These are phyloP conservation scores for Mycena rosella DNA, from an alignment of 768 basidiomycete species.

Conservation along the genomic window DNA sequence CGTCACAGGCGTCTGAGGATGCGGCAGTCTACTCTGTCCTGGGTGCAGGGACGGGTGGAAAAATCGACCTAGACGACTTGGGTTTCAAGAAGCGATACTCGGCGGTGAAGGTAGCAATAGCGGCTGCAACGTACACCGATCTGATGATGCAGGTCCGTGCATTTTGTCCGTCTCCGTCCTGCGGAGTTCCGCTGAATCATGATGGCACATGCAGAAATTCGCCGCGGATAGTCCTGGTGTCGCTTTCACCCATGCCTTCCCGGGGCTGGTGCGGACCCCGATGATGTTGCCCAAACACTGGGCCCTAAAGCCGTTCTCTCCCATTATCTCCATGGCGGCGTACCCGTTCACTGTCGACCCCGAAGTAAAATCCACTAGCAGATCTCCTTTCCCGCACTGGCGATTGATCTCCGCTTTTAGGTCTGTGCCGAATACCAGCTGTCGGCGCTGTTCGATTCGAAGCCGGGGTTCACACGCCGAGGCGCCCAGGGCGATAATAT, in stretches of 20 bases:
- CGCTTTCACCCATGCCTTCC: slow-evolving; percentile 52
- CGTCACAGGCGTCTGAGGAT: slow-evolving; percentile 50
- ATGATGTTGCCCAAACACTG: slow-evolving; percentile 34
- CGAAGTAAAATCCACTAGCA: slow-evolving; percentile 16
- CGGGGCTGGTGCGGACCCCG: slow-evolving; percentile 53
- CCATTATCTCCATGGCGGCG: slow-evolving; percentile 26
- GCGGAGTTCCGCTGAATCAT: background rate
- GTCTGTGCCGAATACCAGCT: slow-evolving; percentile 36
- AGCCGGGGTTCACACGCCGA: slow-evolving; percentile 33
- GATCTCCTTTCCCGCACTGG: background rate
- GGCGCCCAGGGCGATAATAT: slow-evolving; percentile 40
- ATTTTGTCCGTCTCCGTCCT: background rate
- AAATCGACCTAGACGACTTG: slow-evolving; percentile 51
- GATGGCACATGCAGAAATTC: slow-evolving; percentile 43
- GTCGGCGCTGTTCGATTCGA: slow-evolving; percentile 29
- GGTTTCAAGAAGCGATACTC: slow-evolving; percentile 51
- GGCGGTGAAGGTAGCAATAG: slow-evolving; percentile 38
- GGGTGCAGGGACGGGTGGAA: slow-evolving; percentile 44
- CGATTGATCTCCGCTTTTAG: background rate
- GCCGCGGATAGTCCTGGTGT: slow-evolving; percentile 47
- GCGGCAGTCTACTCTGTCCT: slow-evolving; percentile 54
- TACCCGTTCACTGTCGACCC: slow-evolving; percentile 34
- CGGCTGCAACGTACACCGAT: slow-evolving; percentile 50
- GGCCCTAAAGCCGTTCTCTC: slow-evolving; percentile 26
- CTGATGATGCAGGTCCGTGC: slow-evolving; percentile 49